Conservation (phyloP, 768 basidiomycete genomes). For the Hysterangium stoloniferum region DNA sequence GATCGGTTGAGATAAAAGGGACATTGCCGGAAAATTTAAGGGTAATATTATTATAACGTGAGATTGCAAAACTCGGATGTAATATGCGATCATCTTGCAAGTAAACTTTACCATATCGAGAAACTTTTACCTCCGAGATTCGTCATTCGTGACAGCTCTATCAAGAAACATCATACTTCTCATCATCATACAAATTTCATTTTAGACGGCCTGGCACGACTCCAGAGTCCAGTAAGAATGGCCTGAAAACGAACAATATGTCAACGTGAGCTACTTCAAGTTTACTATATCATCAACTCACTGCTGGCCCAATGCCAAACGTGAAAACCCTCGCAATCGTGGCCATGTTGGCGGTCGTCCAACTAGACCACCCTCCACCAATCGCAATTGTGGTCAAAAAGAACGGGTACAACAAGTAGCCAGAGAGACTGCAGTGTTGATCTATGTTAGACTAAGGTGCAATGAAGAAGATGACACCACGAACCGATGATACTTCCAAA, state of each 20-base stretch:
- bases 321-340: slow-evolving; percentile 38
- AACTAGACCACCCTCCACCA: slow-evolving; percentile 63
- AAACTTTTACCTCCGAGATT: too few species aligned
- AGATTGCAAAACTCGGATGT: too few species aligned
- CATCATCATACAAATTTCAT: slow-evolving; percentile 45
- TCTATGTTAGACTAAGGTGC: background rate
- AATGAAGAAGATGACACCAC: slow-evolving; percentile 4
- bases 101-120: too few species aligned
- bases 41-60: too few species aligned
- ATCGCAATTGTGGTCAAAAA: slow-evolving; percentile 58
- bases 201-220: slow-evolving; percentile 44
- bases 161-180: too few species aligned
- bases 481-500: slow-evolving; percentile 84
- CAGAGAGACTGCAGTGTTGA: slow-evolving; percentile 44
- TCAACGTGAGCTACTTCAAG: background rate
- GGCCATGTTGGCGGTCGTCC: slow-evolving; percentile 36
- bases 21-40: too few species aligned
- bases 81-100: too few species aligned
- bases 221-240: slow-evolving; percentile 8
- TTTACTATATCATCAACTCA: slow-evolving; percentile 10
- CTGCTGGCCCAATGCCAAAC: slow-evolving; percentile 48
- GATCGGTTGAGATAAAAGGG: too few species aligned
- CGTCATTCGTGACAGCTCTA: too few species aligned
- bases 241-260: background rate
- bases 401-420: slow-evolving; percentile 59